Conservation (phyloP, 2,329 filamentous ascomycete species). For the Sporothrix phasma region DNA sequence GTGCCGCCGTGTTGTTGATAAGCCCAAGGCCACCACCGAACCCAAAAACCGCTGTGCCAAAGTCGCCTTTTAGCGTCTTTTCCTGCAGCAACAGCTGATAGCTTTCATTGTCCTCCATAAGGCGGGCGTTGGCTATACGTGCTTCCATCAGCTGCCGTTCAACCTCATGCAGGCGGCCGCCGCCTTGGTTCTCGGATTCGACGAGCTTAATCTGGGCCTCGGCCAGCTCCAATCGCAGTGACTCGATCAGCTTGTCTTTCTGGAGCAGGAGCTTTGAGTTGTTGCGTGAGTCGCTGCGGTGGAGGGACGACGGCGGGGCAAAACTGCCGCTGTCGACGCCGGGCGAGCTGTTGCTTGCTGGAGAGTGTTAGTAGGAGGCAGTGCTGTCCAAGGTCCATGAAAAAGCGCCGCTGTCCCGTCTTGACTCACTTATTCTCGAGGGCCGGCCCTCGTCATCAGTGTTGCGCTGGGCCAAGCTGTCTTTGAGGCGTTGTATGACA, state of each 20-base stretch:
- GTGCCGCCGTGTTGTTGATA: not conserved
- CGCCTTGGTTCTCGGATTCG: slow-evolving; percentile 86
- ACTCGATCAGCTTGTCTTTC: slow-evolving; percentile 95
- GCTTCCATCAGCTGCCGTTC: slow-evolving; percentile 84
- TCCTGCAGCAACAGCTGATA: slow-evolving; percentile 92
- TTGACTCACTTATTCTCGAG: slow-evolving; percentile 43
- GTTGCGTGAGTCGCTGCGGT: slow-evolving; percentile 80
- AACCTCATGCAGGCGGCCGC: slow-evolving; percentile 78
- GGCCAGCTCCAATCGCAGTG: slow-evolving; percentile 79
- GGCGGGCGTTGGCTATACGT: slow-evolving; percentile 85
- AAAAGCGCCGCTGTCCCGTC: too few relatives aligned
- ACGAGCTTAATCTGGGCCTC: slow-evolving; percentile 93
- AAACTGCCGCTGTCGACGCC: slow-evolving; percentile 69
- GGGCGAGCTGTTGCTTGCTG: slow-evolving; percentile 48
- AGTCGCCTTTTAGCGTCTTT: slow-evolving; percentile 90
- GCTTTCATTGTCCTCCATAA: slow-evolving; percentile 98
- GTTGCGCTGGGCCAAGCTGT: slow-evolving; percentile 64
- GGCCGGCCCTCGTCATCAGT: slow-evolving; percentile 52
- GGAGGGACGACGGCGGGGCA: slow-evolving; percentile 72
- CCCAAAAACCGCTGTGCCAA: slow-evolving; percentile 72
- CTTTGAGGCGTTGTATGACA: slow-evolving; percentile 85
- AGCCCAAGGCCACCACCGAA: slow-evolving; percentile 38
- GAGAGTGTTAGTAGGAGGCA: slow-evolving; percentile 10
- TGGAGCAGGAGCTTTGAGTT: slow-evolving; percentile 85
- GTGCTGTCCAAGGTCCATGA: too few relatives aligned